Evolutionary conservation across 257 asterid species (phyloP), one percentile per base, ranked within the genome.

Genomic region (Apocynum venetum): DNA sequence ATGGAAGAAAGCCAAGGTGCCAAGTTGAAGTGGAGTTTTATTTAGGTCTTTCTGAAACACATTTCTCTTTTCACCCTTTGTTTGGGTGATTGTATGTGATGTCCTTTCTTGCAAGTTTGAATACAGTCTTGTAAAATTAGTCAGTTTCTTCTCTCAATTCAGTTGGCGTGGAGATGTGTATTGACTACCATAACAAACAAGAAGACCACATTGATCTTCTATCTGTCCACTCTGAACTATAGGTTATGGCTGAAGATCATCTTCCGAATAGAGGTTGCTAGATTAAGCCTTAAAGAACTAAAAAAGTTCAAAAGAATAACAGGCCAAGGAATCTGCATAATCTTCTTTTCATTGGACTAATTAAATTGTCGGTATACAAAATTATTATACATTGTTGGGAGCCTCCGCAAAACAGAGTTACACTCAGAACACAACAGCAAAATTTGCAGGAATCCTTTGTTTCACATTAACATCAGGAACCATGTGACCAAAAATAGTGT

Each of bases 391-490:
- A 77, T 52, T 65, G 48, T 71, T 70, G n/a, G 69, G 70, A 76
- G 74, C 79, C 71, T 66, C 56, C 17, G 12, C 4, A 52, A 19
- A 73, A 64, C 68, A 41, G 53, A 52, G 8, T 67, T 49, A 70
- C 66, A 35, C n/a, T 59, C 40, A 71, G 15, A 77, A 71, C 52
- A 64, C 48, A 48, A 51, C 76, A 47, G 71, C 70, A 75, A 69
- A 80, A 81, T 71, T 56, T 73, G 74, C 76, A 60, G 35, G 61
- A 79, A 70, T 67, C 36, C 76, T 60, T 71, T 59, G 64, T 61
- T 48, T 81, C 80, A 85, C 79, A 79, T 75, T n/a, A 90, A 75
- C 82, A 86, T 25, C 38, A 80, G 19, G 71, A 75, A 63, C n/a
- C 59, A 63, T 4, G 43, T 14, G n/a, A 49, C 31, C 9, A 84